A percentile compares a stretch with the other conserved stretches of the same genome.
These are phyloP conservation scores for Cryptococcus sp. DNA, from an alignment of 1,284 basidiomycete genomes.

Conservation along the genomic window DNA sequence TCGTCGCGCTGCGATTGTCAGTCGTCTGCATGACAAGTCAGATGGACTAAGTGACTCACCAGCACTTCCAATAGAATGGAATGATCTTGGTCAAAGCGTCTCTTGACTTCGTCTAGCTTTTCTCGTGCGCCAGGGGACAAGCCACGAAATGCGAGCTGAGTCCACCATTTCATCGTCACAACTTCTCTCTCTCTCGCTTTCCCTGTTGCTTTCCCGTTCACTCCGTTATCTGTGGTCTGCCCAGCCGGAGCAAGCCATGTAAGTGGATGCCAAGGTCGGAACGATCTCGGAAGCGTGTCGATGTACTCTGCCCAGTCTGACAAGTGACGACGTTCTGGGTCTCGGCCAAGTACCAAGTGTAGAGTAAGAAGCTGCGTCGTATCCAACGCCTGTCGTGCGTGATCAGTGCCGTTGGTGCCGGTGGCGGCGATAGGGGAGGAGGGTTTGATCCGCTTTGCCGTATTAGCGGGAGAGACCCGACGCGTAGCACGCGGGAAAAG, in stretches of 20 bases:
- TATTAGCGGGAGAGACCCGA: background rate
- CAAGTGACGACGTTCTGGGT: conserved; percentile 56
- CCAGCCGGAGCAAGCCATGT: conserved; percentile 62
- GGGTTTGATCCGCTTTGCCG: conserved; percentile 10
- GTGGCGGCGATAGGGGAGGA: background rate
- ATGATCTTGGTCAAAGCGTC: conserved; percentile 66
- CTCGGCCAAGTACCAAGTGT: conserved; percentile 60
- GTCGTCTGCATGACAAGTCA: conserved; percentile 1
- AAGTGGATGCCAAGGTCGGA: conserved; percentile 69
- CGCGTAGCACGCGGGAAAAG: conserved; percentile 34
- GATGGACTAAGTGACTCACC: conserved; percentile 21
- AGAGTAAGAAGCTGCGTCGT: conserved; percentile 59
- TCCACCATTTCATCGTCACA: conserved; percentile 26
- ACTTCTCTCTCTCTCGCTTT: conserved; percentile 1
- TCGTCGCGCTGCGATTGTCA: conserved; percentile 19
- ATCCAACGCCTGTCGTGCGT: too few relatives aligned
- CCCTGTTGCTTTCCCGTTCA: background rate
- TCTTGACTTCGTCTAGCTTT: conserved; percentile 58
- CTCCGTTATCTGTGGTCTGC: background rate
- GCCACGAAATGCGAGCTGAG: conserved; percentile 20
- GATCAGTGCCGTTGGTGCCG: background rate
- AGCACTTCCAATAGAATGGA: conserved; percentile 50
- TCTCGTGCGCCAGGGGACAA: conserved; percentile 60
- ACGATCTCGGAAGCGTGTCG: conserved; percentile 67
- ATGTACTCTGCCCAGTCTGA: conserved; percentile 70